Conservation (phyloP, 176 grass and related monocot species). For the Ampelocalamus luodianensis region DNA sequence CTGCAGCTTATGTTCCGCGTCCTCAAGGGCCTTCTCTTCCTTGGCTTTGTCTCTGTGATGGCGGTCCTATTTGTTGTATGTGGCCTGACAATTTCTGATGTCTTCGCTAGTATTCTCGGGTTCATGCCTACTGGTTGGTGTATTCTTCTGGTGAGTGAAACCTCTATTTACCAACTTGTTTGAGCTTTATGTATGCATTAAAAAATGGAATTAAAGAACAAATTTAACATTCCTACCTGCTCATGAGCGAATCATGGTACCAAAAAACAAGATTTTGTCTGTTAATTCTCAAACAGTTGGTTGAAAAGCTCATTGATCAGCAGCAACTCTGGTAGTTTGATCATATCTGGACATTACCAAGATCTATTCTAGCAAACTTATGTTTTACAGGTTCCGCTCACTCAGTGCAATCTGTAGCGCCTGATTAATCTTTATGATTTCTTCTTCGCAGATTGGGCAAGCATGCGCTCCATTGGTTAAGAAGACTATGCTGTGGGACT, state of each 20-base stretch:
- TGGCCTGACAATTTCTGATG: conserved; percentile 73
- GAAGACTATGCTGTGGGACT: conserved; percentile 72
- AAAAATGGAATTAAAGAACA: neutral
- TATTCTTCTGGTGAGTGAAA: conserved; percentile 83
- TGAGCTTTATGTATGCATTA: neutral
- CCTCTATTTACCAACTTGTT: conserved; percentile 18
- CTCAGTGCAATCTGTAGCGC: neutral
- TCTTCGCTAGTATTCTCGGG: conserved; percentile 72
- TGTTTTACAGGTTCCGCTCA: neutral
- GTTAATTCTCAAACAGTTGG: neutral
- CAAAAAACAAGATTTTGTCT: neutral
- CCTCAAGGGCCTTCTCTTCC: conserved; percentile 92
- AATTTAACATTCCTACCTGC: neutral
- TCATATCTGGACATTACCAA: neutral
- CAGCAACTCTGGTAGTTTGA: neutral
- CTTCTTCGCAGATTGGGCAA: conserved; percentile 69
- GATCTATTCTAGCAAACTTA: neutral
- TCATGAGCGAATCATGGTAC: neutral
- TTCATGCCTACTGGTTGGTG: conserved; percentile 96
- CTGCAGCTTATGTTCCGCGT: conserved; percentile 97
- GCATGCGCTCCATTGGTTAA: conserved; percentile 56
- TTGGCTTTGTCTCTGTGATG: conserved; percentile 89
- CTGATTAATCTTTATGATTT: neutral
- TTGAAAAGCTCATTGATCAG: neutral
- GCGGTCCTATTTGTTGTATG: conserved; percentile 81